Base-by-base conservation (phyloP, 768 basidiomycete species). In the Leccinum obscurum region DNA sequence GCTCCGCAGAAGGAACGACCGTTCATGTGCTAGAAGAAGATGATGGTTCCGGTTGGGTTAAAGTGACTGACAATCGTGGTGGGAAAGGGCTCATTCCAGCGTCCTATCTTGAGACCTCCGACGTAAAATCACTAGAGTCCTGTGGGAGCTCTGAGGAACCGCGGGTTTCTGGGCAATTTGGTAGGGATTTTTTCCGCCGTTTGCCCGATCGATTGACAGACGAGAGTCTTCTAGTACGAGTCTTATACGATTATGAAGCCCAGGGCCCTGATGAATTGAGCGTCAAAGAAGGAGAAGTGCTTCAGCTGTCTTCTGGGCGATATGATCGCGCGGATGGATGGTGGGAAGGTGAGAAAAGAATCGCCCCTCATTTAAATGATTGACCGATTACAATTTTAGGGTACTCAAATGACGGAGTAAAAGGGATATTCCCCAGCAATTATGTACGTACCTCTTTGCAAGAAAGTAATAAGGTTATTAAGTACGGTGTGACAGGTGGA, bases 1-100 rank as follows among this genome's bases (percentile, higher is more conserved):
- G 37, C 59, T 61, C 52, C 32, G 34, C 70, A 88, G 91, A 90
- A 76, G 90, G 88, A 28, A 71, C 76, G 41, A 72, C 69, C 4
- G 87, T 95, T 15, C 79, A 80, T 58, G 78, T 95, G 41, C 69
- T 91, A 20, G 92, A 94, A 69, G 83, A 86, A 61, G 91, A 94
- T 61, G 92, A 93, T 65, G 91, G 90, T 11, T 91, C 90, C 15
- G 92, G 92, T 3, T 93, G 92, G 92, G 83, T 89, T 11, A 93
- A 93, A 70, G 89, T 93, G 9, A 71, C 75, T 24, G 81, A 89
- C 67, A 67, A 74, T 41, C 71, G 72, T n/a, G 84, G 85, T 60
- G 79, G 80, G 57, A 82, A 83, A 65, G 92, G 92, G 9, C 83
- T 93, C 44, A 86, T 93, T 11, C 92, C 92, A n/a, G 89, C 89